Evolutionary conservation across 2,329 filamentous ascomycete species (phyloP), one percentile per base, ranked within the genome.

Genomic region (Fonsecaea monophora): DNA sequence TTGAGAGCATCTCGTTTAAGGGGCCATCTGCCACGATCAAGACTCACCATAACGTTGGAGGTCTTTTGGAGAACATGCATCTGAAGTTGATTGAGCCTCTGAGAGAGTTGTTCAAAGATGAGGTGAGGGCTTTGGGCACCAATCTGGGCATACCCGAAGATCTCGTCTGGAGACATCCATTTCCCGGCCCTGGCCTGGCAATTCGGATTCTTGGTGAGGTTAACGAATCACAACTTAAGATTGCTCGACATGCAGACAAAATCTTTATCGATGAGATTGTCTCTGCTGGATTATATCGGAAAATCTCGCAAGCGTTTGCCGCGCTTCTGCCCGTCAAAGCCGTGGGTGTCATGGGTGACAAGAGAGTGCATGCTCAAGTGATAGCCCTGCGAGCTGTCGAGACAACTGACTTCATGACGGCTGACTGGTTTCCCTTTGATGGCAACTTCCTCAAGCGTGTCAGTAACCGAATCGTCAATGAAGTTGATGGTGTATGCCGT

Each of bases 161-260:
- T n/a, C 87, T 94, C 7, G 89, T 94, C 62, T 91, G 88, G 87
- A 83, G 91, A 37, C 91, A 93, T 75, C 90, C 90, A 30, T 93
- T 92, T 84, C 90, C 90, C 0, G 90, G 90, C 48, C 90, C 89
- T 12, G 88, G 89, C 60, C 87, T 96, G 68, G 92, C 86, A 13
- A 91, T 95, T 72, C 86, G 92, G 61, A 90, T 97, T 67, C 82
- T 97, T 0, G 94, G 94, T 40, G 93, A 96, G 73, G 89, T 97
- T 13, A 96, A 92, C 1, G 85, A 84, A 1, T 90, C 94, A 76
- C 87, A 90, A 50, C 90, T 97, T 15, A 87, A 87, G 63, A 95
- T 96, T 70, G 92, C 88, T 62, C 76, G 80, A 45, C 71, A 79
- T 66, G 80, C 80, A 8, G 80, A 82, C 69, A 74, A 80, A 70